Base-by-base conservation (phyloP, 1,284 basidiomycete genomes). In the Ceratobasidium sp. region DNA sequence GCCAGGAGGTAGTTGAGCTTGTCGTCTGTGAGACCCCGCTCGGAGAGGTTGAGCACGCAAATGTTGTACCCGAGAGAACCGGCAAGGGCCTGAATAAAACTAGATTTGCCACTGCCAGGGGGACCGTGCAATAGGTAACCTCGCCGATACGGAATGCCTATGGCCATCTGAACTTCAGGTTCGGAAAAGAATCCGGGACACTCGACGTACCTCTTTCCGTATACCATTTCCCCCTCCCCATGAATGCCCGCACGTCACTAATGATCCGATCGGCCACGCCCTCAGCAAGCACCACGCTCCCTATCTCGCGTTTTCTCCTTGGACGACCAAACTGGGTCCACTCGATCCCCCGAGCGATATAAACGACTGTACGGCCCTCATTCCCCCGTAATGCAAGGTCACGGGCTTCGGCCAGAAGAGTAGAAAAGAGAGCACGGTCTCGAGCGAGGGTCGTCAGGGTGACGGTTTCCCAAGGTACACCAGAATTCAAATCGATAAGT, bases 291-390 rank as follows among this genome's bases (percentile, higher is more conserved):
- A 99, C 93, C n/a, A 99, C 98, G 78, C 95, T 98, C 39, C 89
- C 87, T 58, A 99, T 82, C 46, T 96, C 92, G 51, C 98, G 86
- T 81, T 96, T 95, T 75, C 91, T 85, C 68, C 97, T 86, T 27
- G 98, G 97, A 79, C 93, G 91, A 4, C 98, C 98, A 80, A 99
- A 99, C 2, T 94, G 96, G 74, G 90, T 87, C 98, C 98, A 99
- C 81, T 98, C 96, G 22, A 91, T 91, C 0, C 95, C 95, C 94
- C 96, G 98, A 9, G 96, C 94, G 0, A 96, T 98, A 79, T 97
- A 95, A 76, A 99, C 93, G 73, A 98, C 92, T 24, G 98, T 94
- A 81, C 97, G 97, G 62, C 97, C 97, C 81, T 98, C 94, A 74
- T 95, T 93, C 0, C 89, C 91, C 51, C 86, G 86, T 83, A 98